A percentile compares a stretch with the other conserved stretches of the same genome.
Evolutionary conservation across 2,329 filamentous ascomycete species (phyloP).

Genomic region (Aspergillus aculeatus): DNA sequence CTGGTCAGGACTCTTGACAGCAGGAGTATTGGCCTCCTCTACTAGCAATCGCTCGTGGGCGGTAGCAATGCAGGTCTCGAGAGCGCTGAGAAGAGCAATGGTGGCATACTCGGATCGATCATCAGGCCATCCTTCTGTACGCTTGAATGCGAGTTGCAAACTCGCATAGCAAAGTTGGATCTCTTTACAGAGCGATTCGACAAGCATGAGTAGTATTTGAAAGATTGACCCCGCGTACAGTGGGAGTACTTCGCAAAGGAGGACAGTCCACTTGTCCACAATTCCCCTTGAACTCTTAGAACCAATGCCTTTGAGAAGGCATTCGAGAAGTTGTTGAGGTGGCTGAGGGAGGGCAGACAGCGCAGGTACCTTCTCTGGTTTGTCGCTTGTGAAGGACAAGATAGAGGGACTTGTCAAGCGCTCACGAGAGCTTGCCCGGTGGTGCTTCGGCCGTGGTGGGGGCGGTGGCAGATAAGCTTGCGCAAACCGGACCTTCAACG

Average conservation of each 20-base stretch:
- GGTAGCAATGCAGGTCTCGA: slow-evolving; percentile 85
- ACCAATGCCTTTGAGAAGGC: slow-evolving; percentile 76
- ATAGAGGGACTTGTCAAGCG: slow-evolving; percentile 42
- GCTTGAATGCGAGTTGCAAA: slow-evolving; percentile 56
- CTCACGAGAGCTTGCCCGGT: slow-evolving; percentile 41
- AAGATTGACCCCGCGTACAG: slow-evolving; percentile 83
- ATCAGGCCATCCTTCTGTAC: slow-evolving; percentile 36
- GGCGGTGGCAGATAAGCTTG: slow-evolving; percentile 36
- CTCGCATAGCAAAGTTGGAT: slow-evolving; percentile 70
- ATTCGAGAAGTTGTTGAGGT: slow-evolving; percentile 72
- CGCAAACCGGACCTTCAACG: slow-evolving; percentile 62
- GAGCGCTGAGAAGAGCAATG: slow-evolving; percentile 83
- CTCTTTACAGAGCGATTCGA: slow-evolving; percentile 82
- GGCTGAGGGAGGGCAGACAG: slow-evolving; percentile 39
- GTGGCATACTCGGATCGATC: slow-evolving; percentile 58
- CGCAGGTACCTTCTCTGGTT: slow-evolving; percentile 37
- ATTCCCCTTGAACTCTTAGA: slow-evolving; percentile 71
- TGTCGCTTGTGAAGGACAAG: slow-evolving; percentile 48
- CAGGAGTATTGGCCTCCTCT: slow-evolving; percentile 69
- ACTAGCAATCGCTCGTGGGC: slow-evolving; percentile 78
- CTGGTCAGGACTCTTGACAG: slow-evolving; percentile 75
- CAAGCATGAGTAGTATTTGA: slow-evolving; percentile 83
- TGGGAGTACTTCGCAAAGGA: slow-evolving; percentile 79
- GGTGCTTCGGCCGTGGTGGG: slow-evolving; percentile 32
- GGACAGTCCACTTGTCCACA: slow-evolving; percentile 86